These are phyloP conservation scores for Pestalotiopsis fici DNA, from an alignment of 2,329 filamentous ascomycete species.

Conservation along the genomic window DNA sequence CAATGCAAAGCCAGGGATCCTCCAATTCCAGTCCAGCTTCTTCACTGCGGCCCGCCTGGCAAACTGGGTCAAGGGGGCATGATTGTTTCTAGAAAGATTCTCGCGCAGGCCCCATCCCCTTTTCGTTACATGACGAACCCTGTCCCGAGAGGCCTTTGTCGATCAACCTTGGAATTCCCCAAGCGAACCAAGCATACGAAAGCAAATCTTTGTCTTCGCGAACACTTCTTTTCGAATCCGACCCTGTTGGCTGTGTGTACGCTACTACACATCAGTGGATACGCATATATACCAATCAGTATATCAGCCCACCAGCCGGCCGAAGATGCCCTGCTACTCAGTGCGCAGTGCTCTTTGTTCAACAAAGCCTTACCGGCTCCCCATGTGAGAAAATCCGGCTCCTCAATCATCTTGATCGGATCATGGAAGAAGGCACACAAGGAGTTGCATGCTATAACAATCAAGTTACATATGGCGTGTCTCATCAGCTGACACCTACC, in stretches of 20 bases:
- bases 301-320: no score
- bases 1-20: not conserved
- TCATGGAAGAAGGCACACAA: not conserved
- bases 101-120: slow-evolving; percentile 2
- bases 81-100: slow-evolving; percentile 9
- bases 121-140: slow-evolving; percentile 1
- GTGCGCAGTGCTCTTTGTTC: not conserved
- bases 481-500: not conserved
- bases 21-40: not conserved
- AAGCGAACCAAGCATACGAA: not conserved
- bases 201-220: not conserved
- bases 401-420: not conserved
- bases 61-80: not conserved
- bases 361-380: not conserved
- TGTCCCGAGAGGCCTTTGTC: not conserved
- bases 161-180: not conserved
- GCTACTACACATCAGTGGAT: no score
- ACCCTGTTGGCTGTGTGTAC: no score
- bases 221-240: not conserved
- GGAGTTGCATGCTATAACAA: not conserved
- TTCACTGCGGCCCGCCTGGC: slow-evolving; percentile 1
- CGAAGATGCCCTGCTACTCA: not conserved
- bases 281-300: no score
- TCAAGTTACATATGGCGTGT: not conserved
- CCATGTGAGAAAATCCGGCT: not conserved